Percentiles rank a stretch among this genome's conserved stretches.
These are phyloP conservation scores for Casuarina cunninghamiana DNA, from an alignment of 306 rosid genomes.

Conservation along the genomic window DNA sequence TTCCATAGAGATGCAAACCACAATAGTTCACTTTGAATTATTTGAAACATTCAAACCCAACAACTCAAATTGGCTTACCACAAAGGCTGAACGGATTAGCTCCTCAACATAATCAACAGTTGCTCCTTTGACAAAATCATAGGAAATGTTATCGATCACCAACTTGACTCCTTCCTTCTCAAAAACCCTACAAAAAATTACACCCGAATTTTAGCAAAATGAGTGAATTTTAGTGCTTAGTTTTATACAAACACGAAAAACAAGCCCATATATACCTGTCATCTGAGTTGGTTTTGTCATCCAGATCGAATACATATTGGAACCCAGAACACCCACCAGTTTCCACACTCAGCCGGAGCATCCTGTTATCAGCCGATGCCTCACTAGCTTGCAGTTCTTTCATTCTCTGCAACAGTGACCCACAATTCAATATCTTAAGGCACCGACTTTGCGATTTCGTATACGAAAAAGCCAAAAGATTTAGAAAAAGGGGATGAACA, in stretches of 20 bases:
- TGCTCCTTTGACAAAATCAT: constrained; percentile 93
- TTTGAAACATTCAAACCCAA: not conserved
- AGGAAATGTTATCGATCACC: constrained; percentile 72
- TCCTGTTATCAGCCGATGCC: constrained; percentile 41
- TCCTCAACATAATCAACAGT: constrained; percentile 95
- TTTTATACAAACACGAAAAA: not conserved
- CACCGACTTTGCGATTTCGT: not conserved
- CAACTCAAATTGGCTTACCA: constrained; percentile 48
- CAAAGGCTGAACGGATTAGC: constrained; percentile 89
- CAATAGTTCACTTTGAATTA: too few species aligned
- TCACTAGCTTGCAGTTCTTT: constrained; percentile 67
- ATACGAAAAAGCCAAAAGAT: not conserved
- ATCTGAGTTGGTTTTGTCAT: constrained; percentile 61
- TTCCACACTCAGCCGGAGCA: constrained; percentile 88
- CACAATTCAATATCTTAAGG: not conserved
- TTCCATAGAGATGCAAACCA: too few species aligned
- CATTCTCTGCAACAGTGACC: constrained; percentile 57
- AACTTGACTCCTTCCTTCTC: constrained; percentile 78
- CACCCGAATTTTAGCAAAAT: not conserved
- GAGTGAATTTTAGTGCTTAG: not conserved
- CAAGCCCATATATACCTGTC: constrained; percentile 53
- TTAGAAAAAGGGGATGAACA: too few species aligned
- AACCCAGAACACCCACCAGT: constrained; percentile 99
- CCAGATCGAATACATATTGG: constrained; percentile 84
- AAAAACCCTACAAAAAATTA: constrained; percentile 54